These are phyloP conservation scores for Vigna angularis DNA, from an alignment of 306 rosid genomes.

Conservation along the genomic window DNA sequence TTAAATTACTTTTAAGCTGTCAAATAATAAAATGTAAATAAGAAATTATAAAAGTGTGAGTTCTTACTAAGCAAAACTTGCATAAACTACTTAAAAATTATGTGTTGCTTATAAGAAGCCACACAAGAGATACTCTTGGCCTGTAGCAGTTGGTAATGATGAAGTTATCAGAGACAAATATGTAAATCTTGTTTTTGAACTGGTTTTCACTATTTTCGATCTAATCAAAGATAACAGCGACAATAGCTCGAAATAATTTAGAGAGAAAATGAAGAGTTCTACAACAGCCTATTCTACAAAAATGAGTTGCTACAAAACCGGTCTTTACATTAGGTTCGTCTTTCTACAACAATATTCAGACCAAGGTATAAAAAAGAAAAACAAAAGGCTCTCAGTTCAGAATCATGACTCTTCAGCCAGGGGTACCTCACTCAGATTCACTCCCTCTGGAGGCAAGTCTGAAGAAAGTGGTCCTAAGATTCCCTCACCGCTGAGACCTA, in stretches of 20 bases:
- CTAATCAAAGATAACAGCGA: neutral
- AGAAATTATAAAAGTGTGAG: too few species aligned
- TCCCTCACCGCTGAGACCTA: constrained; percentile 76
- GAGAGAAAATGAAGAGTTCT: neutral
- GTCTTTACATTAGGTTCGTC: constrained; percentile 17
- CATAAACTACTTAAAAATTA: too few species aligned
- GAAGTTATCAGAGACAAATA: neutral
- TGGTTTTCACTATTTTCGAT: neutral
- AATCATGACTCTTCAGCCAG: constrained; percentile 53
- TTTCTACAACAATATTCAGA: constrained; percentile 37
- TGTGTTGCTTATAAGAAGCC: too few species aligned
- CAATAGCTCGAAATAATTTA: neutral
- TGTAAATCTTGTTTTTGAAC: constrained; percentile 10
- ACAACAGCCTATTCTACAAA: constrained; percentile 12
- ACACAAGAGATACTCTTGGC: too few species aligned
- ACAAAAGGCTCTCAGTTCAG: neutral
- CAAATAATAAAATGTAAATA: too few species aligned
- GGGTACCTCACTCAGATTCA: constrained; percentile 76
- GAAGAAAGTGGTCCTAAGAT: constrained; percentile 76
- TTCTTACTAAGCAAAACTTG: too few species aligned
- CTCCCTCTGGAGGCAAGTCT: constrained; percentile 84
- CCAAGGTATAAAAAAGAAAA: neutral
- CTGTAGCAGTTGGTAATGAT: neutral
- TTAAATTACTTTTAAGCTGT: too few species aligned
- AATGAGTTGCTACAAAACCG: constrained; percentile 8